These are phyloP conservation scores for Cyberlindnera amylophila DNA, from an alignment of 805 yeast genomes.

Conservation along the genomic window DNA sequence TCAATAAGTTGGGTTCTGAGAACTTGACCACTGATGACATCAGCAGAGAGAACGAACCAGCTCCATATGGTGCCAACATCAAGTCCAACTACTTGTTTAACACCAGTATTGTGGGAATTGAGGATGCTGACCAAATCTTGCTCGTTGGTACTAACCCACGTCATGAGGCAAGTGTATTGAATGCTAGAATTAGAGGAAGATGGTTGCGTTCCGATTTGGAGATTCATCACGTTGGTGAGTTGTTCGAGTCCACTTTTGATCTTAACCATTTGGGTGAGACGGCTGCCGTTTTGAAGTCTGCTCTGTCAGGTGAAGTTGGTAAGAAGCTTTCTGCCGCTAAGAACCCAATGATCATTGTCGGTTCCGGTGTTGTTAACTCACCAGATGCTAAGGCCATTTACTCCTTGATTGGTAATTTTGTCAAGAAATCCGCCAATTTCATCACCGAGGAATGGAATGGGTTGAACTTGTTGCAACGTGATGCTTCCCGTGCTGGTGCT, in stretches of 20 bases:
- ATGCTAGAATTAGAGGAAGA: constrained; percentile 75
- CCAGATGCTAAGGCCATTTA: constrained; percentile 59
- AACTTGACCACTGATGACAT: constrained; percentile 71
- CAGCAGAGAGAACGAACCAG: constrained; percentile 39
- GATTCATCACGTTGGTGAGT: constrained; percentile 69
- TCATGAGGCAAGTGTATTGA: constrained; percentile 85
- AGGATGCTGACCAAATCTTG: constrained; percentile 77
- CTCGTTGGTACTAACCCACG: constrained; percentile 86
- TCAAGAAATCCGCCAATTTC: constrained; percentile 50
- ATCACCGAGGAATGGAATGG: constrained; percentile 79
- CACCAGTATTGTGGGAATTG: constrained; percentile 74
- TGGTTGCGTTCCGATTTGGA: constrained; percentile 71
- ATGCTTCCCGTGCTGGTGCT: constrained; percentile 86
- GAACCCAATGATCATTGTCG: constrained; percentile 75
- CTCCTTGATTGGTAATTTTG: constrained; percentile 58
- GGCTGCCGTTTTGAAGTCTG: constrained; percentile 51
- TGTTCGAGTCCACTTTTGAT: constrained; percentile 73
- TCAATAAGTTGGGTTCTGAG: constrained; percentile 76
- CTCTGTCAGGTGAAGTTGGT: constrained; percentile 68
- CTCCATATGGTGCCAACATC: constrained; percentile 65
- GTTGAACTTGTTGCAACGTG: constrained; percentile 73
- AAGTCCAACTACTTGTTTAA: constrained; percentile 80
- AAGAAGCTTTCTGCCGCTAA: constrained; percentile 60
- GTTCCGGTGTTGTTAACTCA: constrained; percentile 72
- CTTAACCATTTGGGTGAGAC: constrained; percentile 59